A percentile compares a stretch with the other conserved stretches of the same genome.
phyloP scores from a whole-genome alignment of 2,329 filamentous ascomycete species.

The Aphanocladium album region DNA sequence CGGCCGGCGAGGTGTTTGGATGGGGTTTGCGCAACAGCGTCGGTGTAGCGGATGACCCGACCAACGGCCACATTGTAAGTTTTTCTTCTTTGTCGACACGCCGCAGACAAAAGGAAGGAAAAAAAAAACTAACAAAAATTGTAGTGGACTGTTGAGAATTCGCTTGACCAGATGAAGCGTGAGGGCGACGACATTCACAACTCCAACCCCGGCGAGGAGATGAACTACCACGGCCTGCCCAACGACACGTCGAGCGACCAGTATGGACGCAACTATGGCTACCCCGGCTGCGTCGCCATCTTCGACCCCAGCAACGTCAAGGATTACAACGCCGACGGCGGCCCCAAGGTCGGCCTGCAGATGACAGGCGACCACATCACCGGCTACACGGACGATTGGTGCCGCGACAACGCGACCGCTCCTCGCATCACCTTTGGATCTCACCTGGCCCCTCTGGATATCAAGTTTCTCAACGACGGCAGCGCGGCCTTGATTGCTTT shows the following conservation, averaged over 20 bases:
- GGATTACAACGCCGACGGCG: conserved; percentile 24
- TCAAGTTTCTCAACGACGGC: conserved; percentile 53
- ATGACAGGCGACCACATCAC: conserved; percentile 22
- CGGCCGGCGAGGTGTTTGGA: conserved; percentile 42
- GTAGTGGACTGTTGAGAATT: conserved; percentile 58
- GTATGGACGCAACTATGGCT: conserved; percentile 52
- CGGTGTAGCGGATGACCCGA: conserved; percentile 55
- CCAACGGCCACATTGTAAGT: conserved; percentile 37
- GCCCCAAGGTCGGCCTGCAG: conserved; percentile 17
- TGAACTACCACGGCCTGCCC: conserved; percentile 64
- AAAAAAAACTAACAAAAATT: neutral
- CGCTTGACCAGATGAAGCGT: conserved; percentile 54
- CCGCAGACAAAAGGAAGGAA: neutral
- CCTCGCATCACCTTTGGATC: conserved; percentile 28
- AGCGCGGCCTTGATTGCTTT: conserved; percentile 56
- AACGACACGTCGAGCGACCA: conserved; percentile 18
- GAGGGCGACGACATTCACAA: conserved; percentile 53
- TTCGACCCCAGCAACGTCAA: conserved; percentile 38
- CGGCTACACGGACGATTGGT: conserved; percentile 20
- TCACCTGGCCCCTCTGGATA: conserved; percentile 61
- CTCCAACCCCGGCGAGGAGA: conserved; percentile 65
- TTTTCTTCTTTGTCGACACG: neutral
- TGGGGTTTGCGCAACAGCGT: conserved; percentile 69
- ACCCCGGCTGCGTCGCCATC: conserved; percentile 57
- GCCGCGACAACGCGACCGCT: conserved; percentile 17